Evolutionary conservation across 148 eudicot species (phyloP).

Genomic region (Rhododendron molle): DNA sequence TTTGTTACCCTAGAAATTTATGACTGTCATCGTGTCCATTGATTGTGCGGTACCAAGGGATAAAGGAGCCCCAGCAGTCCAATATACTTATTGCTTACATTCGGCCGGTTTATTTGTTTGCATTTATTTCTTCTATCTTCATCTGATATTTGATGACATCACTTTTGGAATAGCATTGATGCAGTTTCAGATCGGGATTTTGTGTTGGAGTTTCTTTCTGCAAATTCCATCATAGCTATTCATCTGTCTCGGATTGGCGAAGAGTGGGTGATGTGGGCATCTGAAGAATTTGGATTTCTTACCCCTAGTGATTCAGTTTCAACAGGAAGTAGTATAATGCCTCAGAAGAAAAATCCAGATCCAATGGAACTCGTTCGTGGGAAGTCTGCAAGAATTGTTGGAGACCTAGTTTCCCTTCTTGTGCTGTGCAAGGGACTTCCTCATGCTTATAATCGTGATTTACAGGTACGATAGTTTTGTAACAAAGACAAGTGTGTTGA

Average conservation of each 20-base stretch:
- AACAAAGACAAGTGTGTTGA: not conserved
- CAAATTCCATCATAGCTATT: conserved; percentile 82
- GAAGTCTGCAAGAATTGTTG: conserved; percentile 85
- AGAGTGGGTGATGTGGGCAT: conserved; percentile 99
- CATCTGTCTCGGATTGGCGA: conserved; percentile 98
- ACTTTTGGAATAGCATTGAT: conserved; percentile 71
- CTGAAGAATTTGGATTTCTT: conserved; percentile 93
- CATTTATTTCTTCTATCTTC: not conserved
- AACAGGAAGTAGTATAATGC: conserved; percentile 99
- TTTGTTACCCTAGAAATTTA: not conserved
- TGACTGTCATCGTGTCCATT: not conserved
- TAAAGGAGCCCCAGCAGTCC: not conserved
- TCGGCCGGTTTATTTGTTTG: not conserved
- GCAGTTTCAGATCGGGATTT: conserved; percentile 99
- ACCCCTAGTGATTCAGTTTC: conserved; percentile 92
- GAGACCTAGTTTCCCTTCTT: conserved; percentile 86
- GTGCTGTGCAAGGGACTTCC: conserved; percentile 98
- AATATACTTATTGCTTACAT: not conserved
- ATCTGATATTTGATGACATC: conserved; percentile 16
- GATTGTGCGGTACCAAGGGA: not conserved
- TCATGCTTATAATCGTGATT: conserved; percentile 93
- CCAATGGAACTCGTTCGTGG: conserved; percentile 99
- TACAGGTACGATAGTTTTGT: conserved; percentile 51
- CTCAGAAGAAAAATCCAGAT: conserved; percentile 98
- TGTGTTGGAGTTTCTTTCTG: conserved; percentile 90